Base-by-base conservation (phyloP, 805 yeast genomes). In the Zygosaccharomyces rouxii region DNA sequence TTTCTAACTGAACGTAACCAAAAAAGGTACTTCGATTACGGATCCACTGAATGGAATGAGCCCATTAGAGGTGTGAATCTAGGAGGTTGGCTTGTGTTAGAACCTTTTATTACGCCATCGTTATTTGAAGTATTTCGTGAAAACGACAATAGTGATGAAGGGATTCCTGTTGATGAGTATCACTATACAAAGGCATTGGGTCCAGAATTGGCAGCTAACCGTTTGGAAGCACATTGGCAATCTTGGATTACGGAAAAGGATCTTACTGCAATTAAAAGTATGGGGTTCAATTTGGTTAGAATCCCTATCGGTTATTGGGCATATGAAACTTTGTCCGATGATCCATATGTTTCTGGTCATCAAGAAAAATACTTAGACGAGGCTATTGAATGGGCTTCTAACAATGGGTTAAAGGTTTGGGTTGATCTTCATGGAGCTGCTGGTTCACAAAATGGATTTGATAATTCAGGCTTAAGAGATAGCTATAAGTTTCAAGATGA, bases 251-350 rank as follows among this genome's bases (percentile, higher is more conserved):
- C 83, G 7, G 95, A 86, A 66, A 59, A 66, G 19, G 97, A 90
- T 66, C 83, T 92, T 58, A 55, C 67, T 43, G 62, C 72, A 46
- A 86, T 90, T 46, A 74, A 75, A 4, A 60, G 57, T 10, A 73
- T 72, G 47, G 96, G 96, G 1, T 73, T 90, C 54, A 92, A 90
- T 68, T 73, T 84, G 55, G 96, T 89, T 18, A 80, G 97, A 60
- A 84, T 90, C 51, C 97, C 98, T 39, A 79, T 90, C 47, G 97
- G 97, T 9, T 90, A 90, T 71, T 92, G 98, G 98, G 96, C 96
- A 7, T 88, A 86, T 66, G 62, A 74, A 42, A 60, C 68, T 6
- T 71, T 79, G 39, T 77, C 73, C 18, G 72, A 72, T 46, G 97
- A 90, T 64, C 96, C 97, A 2, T 90, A 88, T 60, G 94, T 89